Evolutionary conservation across 108 stramenopile species (phyloP).

Genomic region (Skeletonema costatum): DNA sequence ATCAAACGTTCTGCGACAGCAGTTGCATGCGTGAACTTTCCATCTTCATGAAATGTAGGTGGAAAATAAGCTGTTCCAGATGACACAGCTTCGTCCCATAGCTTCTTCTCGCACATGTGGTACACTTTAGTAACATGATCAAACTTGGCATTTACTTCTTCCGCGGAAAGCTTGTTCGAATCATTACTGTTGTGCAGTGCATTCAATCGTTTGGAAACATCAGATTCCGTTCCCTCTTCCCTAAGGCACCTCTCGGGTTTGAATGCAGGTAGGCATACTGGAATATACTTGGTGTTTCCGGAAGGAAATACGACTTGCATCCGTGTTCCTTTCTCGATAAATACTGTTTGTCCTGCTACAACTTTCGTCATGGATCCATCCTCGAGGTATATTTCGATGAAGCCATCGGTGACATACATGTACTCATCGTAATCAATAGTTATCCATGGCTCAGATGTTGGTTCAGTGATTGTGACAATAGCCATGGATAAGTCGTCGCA

Average conservation of each 20-base stretch:
- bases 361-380: constrained; percentile 28
- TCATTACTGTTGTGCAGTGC: constrained; percentile 27
- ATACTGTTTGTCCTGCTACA: constrained; percentile 62
- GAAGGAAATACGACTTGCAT: constrained; percentile 70
- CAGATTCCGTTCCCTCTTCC: constrained; percentile 55
- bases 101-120: constrained; percentile 80
- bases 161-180: background rate
- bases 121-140: constrained; percentile 47
- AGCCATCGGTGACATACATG: constrained; percentile 59
- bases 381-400: constrained; percentile 46
- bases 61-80: constrained; percentile 75
- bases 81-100: constrained; percentile 65
- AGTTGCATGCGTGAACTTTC: constrained; percentile 85
- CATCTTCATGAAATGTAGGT: constrained; percentile 82
- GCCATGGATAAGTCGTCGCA: constrained; percentile 67
- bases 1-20: constrained; percentile 64
- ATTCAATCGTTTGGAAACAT: constrained; percentile 48
- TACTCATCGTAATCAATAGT: constrained; percentile 79
- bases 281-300: constrained; percentile 67
- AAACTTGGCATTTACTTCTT: constrained; percentile 18
- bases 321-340: constrained; percentile 65
- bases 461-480: constrained; percentile 52
- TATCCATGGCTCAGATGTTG: constrained; percentile 73
- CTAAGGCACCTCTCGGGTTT: constrained; percentile 68
- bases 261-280: constrained; percentile 82